Evolutionary conservation across 2,329 filamentous ascomycete genomes (phyloP).

Genomic region (Xylariaceae sp.): DNA sequence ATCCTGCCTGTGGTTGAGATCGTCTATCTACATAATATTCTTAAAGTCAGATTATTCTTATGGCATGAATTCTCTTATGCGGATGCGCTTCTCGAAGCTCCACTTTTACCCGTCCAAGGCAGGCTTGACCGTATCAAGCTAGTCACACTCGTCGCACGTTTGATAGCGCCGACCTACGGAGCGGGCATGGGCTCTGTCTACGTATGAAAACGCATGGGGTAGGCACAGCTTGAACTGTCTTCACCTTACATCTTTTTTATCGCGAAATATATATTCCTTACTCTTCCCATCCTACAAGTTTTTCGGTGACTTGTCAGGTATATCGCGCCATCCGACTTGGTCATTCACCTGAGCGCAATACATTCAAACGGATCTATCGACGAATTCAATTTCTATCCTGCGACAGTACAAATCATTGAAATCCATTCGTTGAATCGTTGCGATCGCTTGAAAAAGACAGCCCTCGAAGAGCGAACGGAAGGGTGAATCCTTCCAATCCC

Average conservation of each 20-base stretch:
- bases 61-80: not conserved
- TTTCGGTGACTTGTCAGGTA: too few species aligned
- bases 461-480: not conserved
- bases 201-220: too few species aligned
- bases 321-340: too few species aligned
- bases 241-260: too few species aligned
- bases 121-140: not conserved
- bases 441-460: not conserved
- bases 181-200: too few species aligned
- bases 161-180: not conserved
- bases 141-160: not conserved
- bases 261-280: too few species aligned
- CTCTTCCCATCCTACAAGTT: too few species aligned
- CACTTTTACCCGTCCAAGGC: constrained; percentile 16
- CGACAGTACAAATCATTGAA: not conserved
- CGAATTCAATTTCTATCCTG: too few species aligned
- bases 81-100: not conserved
- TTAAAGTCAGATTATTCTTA: not conserved
- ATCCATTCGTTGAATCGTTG: not conserved
- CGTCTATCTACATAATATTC: not conserved
- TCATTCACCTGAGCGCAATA: too few species aligned
- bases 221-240: too few species aligned
- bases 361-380: too few species aligned
- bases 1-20: not conserved
- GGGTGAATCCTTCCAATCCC: not conserved